Conservation (phyloP, 2,329 filamentous ascomycete genomes). For the Phoma sp. region DNA sequence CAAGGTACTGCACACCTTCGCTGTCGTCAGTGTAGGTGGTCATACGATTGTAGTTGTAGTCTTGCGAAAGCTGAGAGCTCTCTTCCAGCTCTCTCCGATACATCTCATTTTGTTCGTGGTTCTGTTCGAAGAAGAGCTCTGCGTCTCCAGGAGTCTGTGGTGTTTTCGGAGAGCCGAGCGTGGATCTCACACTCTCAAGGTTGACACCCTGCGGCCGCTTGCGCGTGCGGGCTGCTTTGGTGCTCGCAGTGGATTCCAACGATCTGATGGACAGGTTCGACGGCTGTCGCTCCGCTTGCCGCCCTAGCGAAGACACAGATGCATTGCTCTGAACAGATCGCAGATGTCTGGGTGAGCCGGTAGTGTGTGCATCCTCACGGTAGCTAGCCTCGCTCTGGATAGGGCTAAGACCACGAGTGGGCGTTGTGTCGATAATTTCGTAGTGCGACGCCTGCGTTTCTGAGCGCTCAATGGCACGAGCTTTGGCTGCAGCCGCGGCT, state of each 20-base stretch:
- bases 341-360: slow-evolving; percentile 51
- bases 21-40: slow-evolving; percentile 63
- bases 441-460: slow-evolving; percentile 46
- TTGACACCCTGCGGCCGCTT: slow-evolving; percentile 61
- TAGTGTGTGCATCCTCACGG: slow-evolving; percentile 32
- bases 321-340: slow-evolving; percentile 54
- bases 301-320: slow-evolving; percentile 68
- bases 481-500: slow-evolving; percentile 49
- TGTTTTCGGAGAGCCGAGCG: slow-evolving; percentile 48
- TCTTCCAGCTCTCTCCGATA: slow-evolving; percentile 56
- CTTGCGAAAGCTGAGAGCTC: slow-evolving; percentile 50
- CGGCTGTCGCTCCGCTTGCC: slow-evolving; percentile 58
- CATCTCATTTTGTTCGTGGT: slow-evolving; percentile 66
- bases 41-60: slow-evolving; percentile 56
- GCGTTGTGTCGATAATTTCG: slow-evolving; percentile 43
- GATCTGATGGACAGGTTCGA: slow-evolving; percentile 67
- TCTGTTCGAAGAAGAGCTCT: slow-evolving; percentile 59
- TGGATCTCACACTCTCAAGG: slow-evolving; percentile 58
- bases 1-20: slow-evolving; percentile 61
- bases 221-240: slow-evolving; percentile 60
- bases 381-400: slow-evolving; percentile 93
- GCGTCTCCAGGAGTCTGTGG: slow-evolving; percentile 47
- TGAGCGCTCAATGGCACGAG: slow-evolving; percentile 43
- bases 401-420: slow-evolving; percentile 75
- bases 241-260: slow-evolving; percentile 64